phyloP scores from a whole-genome alignment of 2,329 filamentous ascomycete genomes.

The Stagonosporopsis tanaceti region DNA sequence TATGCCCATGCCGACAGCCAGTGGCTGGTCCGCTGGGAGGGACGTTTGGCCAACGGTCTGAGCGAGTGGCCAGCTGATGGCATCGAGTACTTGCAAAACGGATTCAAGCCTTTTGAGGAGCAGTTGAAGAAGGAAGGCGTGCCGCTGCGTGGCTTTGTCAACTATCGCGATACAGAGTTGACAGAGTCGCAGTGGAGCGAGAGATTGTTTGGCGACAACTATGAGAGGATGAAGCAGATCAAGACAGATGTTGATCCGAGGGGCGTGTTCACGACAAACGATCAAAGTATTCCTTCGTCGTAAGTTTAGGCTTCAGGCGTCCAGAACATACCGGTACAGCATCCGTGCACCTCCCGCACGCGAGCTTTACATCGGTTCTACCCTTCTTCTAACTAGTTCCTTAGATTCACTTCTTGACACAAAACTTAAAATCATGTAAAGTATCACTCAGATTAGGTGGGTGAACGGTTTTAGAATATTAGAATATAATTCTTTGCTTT shows the following conservation, averaged over 20 bases:
- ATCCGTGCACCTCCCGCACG: no score
- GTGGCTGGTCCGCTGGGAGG: conserved; percentile 26
- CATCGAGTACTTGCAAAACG: conserved; percentile 22
- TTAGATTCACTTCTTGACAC: no score
- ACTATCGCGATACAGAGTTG: conserved; percentile 30
- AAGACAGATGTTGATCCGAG: conserved; percentile 24
- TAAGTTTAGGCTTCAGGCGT: background rate
- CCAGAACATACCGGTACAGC: no score
- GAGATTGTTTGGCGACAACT: conserved; percentile 29
- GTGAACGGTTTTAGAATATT: no score
- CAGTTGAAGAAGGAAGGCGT: conserved; percentile 18
- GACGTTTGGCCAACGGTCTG: conserved; percentile 3
- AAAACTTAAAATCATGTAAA: no score
- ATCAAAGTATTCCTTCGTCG: conserved; percentile 22
- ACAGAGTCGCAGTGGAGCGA: conserved; percentile 25
- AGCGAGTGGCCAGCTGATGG: conserved; percentile 22
- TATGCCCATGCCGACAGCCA: conserved; percentile 22
- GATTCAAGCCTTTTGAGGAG: conserved; percentile 26
- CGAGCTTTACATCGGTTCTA: no score
- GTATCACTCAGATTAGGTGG: no score
- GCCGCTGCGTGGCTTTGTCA: conserved; percentile 24
- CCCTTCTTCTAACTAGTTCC: no score
- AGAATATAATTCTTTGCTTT: no score
- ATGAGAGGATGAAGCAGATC: conserved; percentile 25
- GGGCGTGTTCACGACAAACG: conserved; percentile 26